phyloP scores from a whole-genome alignment of 176 grass and related monocot species.

The Zoysia pacifica region DNA sequence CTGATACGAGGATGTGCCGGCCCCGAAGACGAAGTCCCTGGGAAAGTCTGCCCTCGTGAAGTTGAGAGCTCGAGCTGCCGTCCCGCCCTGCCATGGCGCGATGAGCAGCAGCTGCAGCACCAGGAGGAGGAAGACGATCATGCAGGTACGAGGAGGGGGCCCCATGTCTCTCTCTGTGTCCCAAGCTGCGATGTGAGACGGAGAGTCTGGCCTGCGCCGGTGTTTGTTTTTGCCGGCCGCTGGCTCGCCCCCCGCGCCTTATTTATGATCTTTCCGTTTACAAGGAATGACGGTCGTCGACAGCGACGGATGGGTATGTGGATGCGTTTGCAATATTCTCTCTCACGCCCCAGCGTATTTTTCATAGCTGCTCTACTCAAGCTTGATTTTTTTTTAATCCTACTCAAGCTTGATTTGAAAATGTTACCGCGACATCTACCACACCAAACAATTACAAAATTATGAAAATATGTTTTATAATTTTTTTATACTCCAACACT shows the following conservation, averaged over 20 bases:
- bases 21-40: slow-evolving; percentile 69
- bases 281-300: neutral
- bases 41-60: slow-evolving; percentile 76
- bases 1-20: slow-evolving; percentile 88
- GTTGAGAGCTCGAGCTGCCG: slow-evolving; percentile 46
- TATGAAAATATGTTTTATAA: too few relatives aligned
- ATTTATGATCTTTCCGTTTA: slow-evolving; percentile 5
- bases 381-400: too few relatives aligned
- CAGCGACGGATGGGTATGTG: neutral
- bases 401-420: too few relatives aligned
- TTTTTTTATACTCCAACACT: too few relatives aligned
- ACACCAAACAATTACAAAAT: too few relatives aligned
- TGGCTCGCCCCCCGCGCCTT: neutral
- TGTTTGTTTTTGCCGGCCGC: neutral
- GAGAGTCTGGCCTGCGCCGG: neutral
- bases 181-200: too few relatives aligned
- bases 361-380: too few relatives aligned
- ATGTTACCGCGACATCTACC: too few relatives aligned
- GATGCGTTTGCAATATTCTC: neutral
- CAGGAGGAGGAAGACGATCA: neutral
- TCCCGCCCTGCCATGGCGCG: slow-evolving; percentile 39
- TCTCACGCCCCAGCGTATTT: too few relatives aligned
- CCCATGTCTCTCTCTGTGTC: neutral
- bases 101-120: slow-evolving; percentile 9
- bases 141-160: neutral